Base-by-base conservation (phyloP, 2,329 filamentous ascomycete species). In the Sporothrix variecibatus region DNA sequence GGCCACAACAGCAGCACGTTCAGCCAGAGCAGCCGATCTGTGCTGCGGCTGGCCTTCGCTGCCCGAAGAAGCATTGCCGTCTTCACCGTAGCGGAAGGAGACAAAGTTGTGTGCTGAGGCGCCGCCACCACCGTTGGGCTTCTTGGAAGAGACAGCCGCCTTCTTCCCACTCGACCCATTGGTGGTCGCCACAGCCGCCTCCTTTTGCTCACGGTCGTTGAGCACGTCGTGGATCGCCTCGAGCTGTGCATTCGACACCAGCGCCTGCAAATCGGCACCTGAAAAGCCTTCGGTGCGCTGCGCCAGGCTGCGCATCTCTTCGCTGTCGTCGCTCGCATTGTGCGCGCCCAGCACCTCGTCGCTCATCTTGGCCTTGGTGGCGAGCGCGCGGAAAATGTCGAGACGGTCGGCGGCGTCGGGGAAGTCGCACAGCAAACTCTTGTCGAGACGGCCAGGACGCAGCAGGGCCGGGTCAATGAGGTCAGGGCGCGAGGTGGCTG, bases 181-280 rank as follows among this genome's bases (percentile, higher is more conserved):
- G 46, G 69, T 68, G 11, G 76, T 79, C 23, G 76, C 78, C 23
- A 78, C 77, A 1, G 78, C 74, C 0, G 78, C 76, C 17, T 79
- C 78, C 38, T 79, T 78, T 3, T 77, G 74, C 56, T 83, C 79
- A 60, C 90, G 85, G 78, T 91, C 89, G 72, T 90, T 92, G 0
- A 99, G 88, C 2, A 97, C 91, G 78, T 98, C 95, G 80, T 99
- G 96, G 77, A 99, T 98, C 38, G 96, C 96, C 84, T 98, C 95
- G 6, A 99, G 88, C 81, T 99, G 96, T 0, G 96, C 95, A 78
- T 99, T 99, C 79, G 97, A 98, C 60, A 98, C 91, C 7, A 99
- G 88, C 0, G 95, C 96, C 82, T 99, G 96, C 3, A 99, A 86
- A 83, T 99, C 96, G 0, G 96, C 96, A 15, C 96, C 96, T 0